Conservation (phyloP, 2,329 filamentous ascomycete species). For the Fusarium sp. region DNA sequence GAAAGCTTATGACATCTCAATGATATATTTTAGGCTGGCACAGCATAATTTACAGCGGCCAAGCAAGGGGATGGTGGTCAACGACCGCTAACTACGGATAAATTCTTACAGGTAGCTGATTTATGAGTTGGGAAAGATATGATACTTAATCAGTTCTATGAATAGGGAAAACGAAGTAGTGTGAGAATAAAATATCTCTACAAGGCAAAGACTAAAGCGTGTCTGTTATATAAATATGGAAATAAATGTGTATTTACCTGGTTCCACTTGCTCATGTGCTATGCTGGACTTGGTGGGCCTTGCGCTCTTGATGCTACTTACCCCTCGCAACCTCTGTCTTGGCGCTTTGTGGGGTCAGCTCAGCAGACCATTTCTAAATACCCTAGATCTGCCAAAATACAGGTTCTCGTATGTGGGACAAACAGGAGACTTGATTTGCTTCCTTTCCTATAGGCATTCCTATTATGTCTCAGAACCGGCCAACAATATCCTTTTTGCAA, state of each 20-base stretch:
- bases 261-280: not conserved
- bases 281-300: not conserved
- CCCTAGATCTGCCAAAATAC: not conserved
- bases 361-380: not conserved
- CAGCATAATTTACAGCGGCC: too few species aligned
- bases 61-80: too few species aligned
- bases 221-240: too few species aligned
- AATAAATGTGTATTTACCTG: not conserved
- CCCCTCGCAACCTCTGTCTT: not conserved
- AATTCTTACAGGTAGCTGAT: too few species aligned
- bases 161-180: too few species aligned
- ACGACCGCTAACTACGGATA: too few species aligned
- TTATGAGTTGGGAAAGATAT: fast-evolving
- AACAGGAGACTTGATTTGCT: not conserved
- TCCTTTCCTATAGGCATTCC: not conserved
- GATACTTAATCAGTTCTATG: fast-evolving
- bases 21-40: not conserved
- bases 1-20: not conserved
- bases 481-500: too few species aligned
- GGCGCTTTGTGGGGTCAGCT: not conserved
- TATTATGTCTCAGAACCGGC: too few species aligned
- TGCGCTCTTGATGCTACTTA: not conserved
- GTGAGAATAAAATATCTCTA: too few species aligned
- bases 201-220: too few species aligned
- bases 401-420: not conserved